A percentile compares a stretch with the other conserved stretches of the same genome.
These are phyloP conservation scores for Podaxis sp. DNA, from an alignment of 768 basidiomycete genomes.

Conservation along the genomic window DNA sequence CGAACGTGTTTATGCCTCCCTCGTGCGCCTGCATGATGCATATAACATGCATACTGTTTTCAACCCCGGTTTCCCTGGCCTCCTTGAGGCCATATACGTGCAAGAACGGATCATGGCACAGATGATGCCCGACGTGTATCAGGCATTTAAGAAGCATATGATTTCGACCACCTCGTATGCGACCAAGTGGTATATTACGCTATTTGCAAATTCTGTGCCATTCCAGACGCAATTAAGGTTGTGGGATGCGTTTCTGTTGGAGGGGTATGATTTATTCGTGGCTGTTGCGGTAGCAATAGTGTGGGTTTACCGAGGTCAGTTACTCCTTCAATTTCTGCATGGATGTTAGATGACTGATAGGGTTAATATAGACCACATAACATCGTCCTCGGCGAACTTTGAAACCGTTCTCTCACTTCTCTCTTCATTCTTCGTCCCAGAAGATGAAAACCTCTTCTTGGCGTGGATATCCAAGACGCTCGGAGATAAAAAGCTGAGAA, in stretches of 20 bases:
- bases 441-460: slow-evolving; percentile 82
- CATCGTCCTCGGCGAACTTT: slow-evolving; percentile 76
- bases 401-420: slow-evolving; percentile 90
- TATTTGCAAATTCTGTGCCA: slow-evolving; percentile 93
- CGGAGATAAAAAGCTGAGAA: slow-evolving; percentile 62
- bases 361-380: slow-evolving; percentile 69
- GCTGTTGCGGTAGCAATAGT: slow-evolving; percentile 85
- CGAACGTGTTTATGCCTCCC: slow-evolving; percentile 79
- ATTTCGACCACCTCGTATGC: slow-evolving; percentile 94
- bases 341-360: slow-evolving; percentile 1
- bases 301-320: slow-evolving; percentile 85
- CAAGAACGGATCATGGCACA: slow-evolving; percentile 87
- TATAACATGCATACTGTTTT: slow-evolving; percentile 90
- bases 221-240: slow-evolving; percentile 92
- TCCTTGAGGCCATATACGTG: slow-evolving; percentile 94
- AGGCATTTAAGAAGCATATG: slow-evolving; percentile 82
- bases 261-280: slow-evolving; percentile 88
- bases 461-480: slow-evolving; percentile 73
- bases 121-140: slow-evolving; percentile 88
- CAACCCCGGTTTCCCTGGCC: slow-evolving; percentile 91
- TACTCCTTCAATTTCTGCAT: slow-evolving; percentile 2
- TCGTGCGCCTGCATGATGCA: slow-evolving; percentile 86
- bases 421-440: slow-evolving; percentile 93
- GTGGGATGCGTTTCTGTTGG: slow-evolving; percentile 93
- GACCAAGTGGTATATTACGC: slow-evolving; percentile 99